These are phyloP conservation scores for Hemisphaericaspora xylofermentans DNA, from an alignment of 1,139 yeast species.

Conservation along the genomic window DNA sequence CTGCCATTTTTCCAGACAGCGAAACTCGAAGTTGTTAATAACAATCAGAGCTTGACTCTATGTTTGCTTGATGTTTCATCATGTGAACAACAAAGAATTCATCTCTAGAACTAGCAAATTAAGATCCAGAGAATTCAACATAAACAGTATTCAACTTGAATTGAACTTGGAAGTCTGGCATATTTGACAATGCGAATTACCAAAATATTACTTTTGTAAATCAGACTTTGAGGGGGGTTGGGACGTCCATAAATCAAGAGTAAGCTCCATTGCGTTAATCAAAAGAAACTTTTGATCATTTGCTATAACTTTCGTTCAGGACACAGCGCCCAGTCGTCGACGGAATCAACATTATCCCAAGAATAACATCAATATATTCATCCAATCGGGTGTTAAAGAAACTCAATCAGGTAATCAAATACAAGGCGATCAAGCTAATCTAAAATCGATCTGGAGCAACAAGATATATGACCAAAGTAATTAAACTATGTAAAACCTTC, in stretches of 20 bases:
- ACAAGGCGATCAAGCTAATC: slow-evolving; percentile 9
- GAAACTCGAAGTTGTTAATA: slow-evolving; percentile 28
- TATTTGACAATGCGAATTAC: slow-evolving; percentile 61
- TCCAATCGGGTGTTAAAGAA: slow-evolving; percentile 13
- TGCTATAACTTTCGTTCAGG: slow-evolving; percentile 83
- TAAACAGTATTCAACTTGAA: slow-evolving; percentile 24
- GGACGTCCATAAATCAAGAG: slow-evolving; percentile 67
- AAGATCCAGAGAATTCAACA: slow-evolving; percentile 14
- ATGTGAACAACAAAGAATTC: slow-evolving; percentile 28
- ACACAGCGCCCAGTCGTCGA: slow-evolving; percentile 61
- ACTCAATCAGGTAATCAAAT: slow-evolving; percentile 10
- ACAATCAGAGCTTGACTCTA: slow-evolving; percentile 93
- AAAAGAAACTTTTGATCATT: slow-evolving; percentile 38
- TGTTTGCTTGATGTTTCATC: slow-evolving; percentile 83
- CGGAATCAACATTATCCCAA: slow-evolving; percentile 10
- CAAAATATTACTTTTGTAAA: slow-evolving; percentile 12
- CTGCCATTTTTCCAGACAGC: slow-evolving; percentile 51
- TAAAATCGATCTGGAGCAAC: slow-evolving; percentile 5
- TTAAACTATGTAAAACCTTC: not conserved
- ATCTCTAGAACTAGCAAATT: not conserved
- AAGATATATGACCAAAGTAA: slow-evolving; percentile 1
- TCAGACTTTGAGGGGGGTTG: slow-evolving; percentile 28
- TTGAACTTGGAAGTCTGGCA: slow-evolving; percentile 54
- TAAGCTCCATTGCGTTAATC: slow-evolving; percentile 91
- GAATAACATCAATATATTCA: slow-evolving; percentile 9